Evolutionary conservation across 352 stramenopile genomes (phyloP).

Genomic region (Pilasporangium apinafurcum): DNA sequence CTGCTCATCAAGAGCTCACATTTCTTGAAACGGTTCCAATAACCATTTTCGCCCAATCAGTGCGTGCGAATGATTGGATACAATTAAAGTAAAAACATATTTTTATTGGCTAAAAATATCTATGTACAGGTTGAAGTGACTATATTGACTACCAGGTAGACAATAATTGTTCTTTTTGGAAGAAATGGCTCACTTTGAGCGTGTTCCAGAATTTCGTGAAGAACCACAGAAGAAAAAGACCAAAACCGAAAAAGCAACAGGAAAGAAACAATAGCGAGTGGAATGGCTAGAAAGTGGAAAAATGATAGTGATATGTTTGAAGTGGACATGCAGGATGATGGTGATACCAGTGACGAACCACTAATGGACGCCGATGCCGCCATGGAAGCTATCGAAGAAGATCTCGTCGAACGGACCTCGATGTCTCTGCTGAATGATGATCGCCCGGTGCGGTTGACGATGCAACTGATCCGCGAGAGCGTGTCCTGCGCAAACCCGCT

Average conservation of each 20-base stretch:
- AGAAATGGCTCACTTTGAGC: too few relatives aligned
- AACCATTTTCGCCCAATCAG: background rate
- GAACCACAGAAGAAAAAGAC: too few relatives aligned
- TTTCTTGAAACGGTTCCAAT: too few relatives aligned
- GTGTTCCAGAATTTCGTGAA: too few relatives aligned
- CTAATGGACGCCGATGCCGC: constrained; percentile 34
- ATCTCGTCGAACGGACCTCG: constrained; percentile 29
- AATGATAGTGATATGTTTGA: too few relatives aligned
- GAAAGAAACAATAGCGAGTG: constrained; percentile 3
- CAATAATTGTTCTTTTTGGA: too few relatives aligned
- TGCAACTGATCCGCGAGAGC: constrained; percentile 63
- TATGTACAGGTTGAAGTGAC: too few relatives aligned
- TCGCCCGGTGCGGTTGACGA: constrained; percentile 35
- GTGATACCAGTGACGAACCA: too few relatives aligned
- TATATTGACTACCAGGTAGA: too few relatives aligned
- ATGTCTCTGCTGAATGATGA: constrained; percentile 24
- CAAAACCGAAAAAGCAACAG: constrained; percentile 11
- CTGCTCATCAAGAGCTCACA: too few relatives aligned
- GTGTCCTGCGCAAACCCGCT: constrained; percentile 8
- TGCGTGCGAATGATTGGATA: constrained; percentile 3
- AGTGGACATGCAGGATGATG: too few relatives aligned
- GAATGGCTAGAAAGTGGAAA: background rate
- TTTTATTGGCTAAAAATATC: constrained; percentile 5
- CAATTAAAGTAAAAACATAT: background rate
- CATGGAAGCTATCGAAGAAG: constrained; percentile 55